Evolutionary conservation across 371 early-diverging fungal genomes (phyloP).

Genomic region (Mucor mucedo): DNA sequence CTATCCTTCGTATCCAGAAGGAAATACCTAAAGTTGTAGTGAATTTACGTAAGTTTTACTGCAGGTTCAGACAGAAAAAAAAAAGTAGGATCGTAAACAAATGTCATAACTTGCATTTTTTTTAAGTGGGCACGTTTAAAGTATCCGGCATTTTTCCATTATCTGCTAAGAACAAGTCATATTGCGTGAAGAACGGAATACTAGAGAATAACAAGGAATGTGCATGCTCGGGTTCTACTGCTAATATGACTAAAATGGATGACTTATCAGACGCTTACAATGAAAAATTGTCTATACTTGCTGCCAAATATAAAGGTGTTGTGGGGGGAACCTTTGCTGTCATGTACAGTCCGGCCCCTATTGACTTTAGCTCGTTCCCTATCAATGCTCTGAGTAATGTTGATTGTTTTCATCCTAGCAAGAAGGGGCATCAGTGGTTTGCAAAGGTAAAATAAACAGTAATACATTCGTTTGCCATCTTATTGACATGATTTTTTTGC

Average conservation of each 20-base stretch:
- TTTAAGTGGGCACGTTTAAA: conserved; percentile 28
- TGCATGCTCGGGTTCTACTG: conserved; percentile 19
- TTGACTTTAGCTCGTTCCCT: conserved; percentile 29
- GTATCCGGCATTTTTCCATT: conserved; percentile 26
- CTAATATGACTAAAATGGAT: conserved; percentile 27
- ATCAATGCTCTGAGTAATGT: conserved; percentile 27
- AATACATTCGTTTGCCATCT: not conserved
- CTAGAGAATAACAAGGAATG: conserved; percentile 25
- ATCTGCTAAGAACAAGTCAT: conserved; percentile 16
- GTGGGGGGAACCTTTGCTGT: conserved; percentile 29
- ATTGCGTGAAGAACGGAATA: conserved; percentile 21
- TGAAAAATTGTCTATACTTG: conserved; percentile 12
- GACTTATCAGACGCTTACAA: conserved; percentile 20
- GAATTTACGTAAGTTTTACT: conserved; percentile 26
- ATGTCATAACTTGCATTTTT: no score
- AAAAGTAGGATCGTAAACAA: no score
- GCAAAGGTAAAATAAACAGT: conserved; percentile 16
- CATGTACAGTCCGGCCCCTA: conserved; percentile 29
- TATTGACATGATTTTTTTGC: not conserved
- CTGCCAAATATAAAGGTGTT: conserved; percentile 21
- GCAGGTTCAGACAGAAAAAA: not conserved
- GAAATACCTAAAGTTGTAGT: conserved; percentile 36
- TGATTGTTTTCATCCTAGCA: conserved; percentile 28
- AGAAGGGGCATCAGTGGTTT: conserved; percentile 30
- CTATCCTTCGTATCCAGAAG: conserved; percentile 23